phyloP scores from a whole-genome alignment of 2,329 filamentous ascomycete species.

The Ascochyta viciae-villosae region DNA sequence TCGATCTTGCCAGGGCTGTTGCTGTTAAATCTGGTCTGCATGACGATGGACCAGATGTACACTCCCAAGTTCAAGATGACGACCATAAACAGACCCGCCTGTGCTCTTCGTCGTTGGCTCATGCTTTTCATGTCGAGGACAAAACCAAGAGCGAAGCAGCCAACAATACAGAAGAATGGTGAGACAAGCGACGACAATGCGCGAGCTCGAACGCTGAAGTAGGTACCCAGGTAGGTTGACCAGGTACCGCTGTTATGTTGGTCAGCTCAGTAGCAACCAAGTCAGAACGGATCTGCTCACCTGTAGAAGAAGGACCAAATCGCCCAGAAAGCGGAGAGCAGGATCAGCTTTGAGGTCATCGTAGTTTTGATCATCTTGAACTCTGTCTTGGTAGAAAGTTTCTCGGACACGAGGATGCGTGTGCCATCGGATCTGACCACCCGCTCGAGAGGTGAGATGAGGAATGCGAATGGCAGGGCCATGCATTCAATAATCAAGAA shows the following conservation, averaged over 20 bases:
- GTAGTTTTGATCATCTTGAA: constrained; percentile 51
- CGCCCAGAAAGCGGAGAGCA: constrained; percentile 53
- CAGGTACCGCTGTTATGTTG: constrained; percentile 49
- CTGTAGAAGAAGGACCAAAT: constrained; percentile 58
- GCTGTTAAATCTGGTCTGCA: constrained; percentile 53
- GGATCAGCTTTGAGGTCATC: constrained; percentile 48
- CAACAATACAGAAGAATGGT: constrained; percentile 59
- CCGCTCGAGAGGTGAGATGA: constrained; percentile 56
- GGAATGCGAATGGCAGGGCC: constrained; percentile 55
- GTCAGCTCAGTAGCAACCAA: not conserved
- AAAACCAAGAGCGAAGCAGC: constrained; percentile 59
- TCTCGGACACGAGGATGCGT: constrained; percentile 52
- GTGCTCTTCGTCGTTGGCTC: constrained; percentile 60
- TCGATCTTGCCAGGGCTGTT: constrained; percentile 54
- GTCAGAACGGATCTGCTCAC: constrained; percentile 1
- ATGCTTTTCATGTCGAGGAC: constrained; percentile 72
- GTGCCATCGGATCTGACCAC: constrained; percentile 57
- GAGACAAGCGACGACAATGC: constrained; percentile 56
- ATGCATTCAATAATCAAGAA: constrained; percentile 58
- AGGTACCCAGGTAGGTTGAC: constrained; percentile 55
- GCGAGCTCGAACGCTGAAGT: constrained; percentile 55
- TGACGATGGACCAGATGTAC: constrained; percentile 60
- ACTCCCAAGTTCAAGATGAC: constrained; percentile 57
- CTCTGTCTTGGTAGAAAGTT: constrained; percentile 50
- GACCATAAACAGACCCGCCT: constrained; percentile 55